A percentile compares a stretch with the other conserved stretches of the same genome.
Evolutionary conservation across 108 stramenopile genomes (phyloP).

Genomic region (Skeletonema grethae): DNA sequence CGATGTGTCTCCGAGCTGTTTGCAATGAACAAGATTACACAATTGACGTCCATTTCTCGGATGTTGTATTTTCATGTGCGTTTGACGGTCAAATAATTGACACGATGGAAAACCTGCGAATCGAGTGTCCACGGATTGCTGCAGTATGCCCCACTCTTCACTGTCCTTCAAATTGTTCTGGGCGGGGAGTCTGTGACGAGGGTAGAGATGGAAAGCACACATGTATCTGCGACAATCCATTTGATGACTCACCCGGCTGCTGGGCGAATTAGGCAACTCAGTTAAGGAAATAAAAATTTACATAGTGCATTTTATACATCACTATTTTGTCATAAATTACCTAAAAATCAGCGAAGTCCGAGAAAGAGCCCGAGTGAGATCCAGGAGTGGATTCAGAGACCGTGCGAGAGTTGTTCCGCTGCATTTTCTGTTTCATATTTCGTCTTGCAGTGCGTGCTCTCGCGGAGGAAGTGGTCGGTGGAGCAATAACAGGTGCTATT

Average conservation of each 20-base stretch:
- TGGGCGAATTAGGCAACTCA: conserved; percentile 6
- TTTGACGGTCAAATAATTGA: conserved; percentile 39
- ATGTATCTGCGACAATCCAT: conserved; percentile 44
- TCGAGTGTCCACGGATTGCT: conserved; percentile 38
- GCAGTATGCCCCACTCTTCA: conserved; percentile 33
- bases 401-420: neutral
- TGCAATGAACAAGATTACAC: conserved; percentile 28
- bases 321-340: neutral
- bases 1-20: conserved; percentile 31
- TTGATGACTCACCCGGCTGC: conserved; percentile 41
- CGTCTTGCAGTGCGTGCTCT: neutral
- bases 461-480: neutral
- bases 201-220: conserved; percentile 37
- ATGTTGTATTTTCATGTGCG: conserved; percentile 24
- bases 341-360: neutral
- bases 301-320: neutral
- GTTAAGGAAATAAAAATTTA: neutral
- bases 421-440: conserved; percentile 5
- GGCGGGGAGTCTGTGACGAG: conserved; percentile 40
- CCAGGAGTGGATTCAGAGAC: neutral
- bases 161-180: conserved; percentile 44
- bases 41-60: conserved; percentile 27
- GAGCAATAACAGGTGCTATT: neutral
- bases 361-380: neutral
- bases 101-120: conserved; percentile 31